Percentiles rank a stretch among this genome's conserved stretches.
These are phyloP conservation scores for Filobasidium floriforme DNA, from an alignment of 768 basidiomycete genomes.

Conservation along the genomic window DNA sequence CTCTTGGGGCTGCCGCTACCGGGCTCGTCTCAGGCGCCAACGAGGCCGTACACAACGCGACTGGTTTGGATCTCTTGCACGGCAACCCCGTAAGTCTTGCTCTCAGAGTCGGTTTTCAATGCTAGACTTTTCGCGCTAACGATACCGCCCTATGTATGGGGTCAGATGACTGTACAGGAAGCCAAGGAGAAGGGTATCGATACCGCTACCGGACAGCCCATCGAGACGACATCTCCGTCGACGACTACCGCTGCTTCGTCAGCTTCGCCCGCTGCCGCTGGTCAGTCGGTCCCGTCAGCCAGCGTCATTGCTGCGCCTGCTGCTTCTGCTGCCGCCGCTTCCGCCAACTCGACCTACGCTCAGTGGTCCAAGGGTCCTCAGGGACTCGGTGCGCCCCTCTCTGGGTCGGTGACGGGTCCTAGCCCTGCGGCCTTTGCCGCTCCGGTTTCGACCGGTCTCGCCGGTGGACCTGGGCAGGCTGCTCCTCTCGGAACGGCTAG, in stretches of 20 bases:
- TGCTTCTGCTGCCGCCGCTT: neutral
- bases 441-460: neutral
- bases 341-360: conserved; percentile 5
- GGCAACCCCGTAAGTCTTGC: conserved; percentile 34
- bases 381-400: neutral
- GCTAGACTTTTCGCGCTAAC: conserved; percentile 6
- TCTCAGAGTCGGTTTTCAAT: neutral
- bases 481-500: conserved; percentile 1
- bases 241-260: too few relatives aligned
- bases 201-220: conserved; percentile 17
- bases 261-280: neutral
- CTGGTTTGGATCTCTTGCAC: conserved; percentile 39
- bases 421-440: conserved; percentile 4
- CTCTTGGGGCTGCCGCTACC: conserved; percentile 28
- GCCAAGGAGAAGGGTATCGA: conserved; percentile 39
- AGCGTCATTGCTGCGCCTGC: conserved; percentile 1
- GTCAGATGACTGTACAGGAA: conserved; percentile 39
- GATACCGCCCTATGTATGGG: neutral
- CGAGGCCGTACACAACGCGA: conserved; percentile 37
- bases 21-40: conserved; percentile 22
- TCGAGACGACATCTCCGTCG: conserved; percentile 3
- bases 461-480: neutral
- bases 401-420: neutral
- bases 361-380: neutral
- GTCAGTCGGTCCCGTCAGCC: neutral